Percentiles rank a stretch among this genome's conserved stretches.
phyloP scores from a whole-genome alignment of 139 green algal species.

The Ulvella scutata region DNA sequence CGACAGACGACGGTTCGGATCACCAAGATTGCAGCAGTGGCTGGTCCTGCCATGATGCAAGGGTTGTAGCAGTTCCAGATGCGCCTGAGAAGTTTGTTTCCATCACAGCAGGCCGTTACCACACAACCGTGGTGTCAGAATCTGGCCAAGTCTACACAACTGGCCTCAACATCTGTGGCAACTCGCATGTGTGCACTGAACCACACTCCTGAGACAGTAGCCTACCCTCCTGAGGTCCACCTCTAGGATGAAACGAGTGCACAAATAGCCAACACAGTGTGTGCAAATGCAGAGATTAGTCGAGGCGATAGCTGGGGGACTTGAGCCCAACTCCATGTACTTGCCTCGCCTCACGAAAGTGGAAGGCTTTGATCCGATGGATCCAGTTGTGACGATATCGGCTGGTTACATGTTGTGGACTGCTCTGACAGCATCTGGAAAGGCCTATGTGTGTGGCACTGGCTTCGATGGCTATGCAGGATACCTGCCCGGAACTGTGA shows the following conservation, averaged over 20 bases:
- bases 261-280: no score
- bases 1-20: neutral
- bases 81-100: neutral
- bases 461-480: conserved; percentile 9
- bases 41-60: neutral
- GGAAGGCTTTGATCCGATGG: neutral
- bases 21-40: neutral
- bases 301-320: neutral
- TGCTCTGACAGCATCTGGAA: conserved; percentile 1
- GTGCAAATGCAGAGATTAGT: neutral
- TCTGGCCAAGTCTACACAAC: conserved; percentile 8
- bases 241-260: no score
- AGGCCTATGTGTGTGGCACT: conserved; percentile 11
- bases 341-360: neutral
- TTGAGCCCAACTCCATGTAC: neutral
- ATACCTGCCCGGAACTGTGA: neutral
- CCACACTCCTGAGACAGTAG: no score
- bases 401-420: conserved; percentile 10
- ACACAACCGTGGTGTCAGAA: conserved; percentile 2
- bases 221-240: no score
- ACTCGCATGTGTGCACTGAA: neutral
- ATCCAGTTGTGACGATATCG: neutral
- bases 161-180: conserved; percentile 11
- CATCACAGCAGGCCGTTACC: conserved; percentile 9
- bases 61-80: neutral